phyloP scores from a whole-genome alignment of 2,329 filamentous ascomycete species.

The Graphilbum ipis-grandicollis region DNA sequence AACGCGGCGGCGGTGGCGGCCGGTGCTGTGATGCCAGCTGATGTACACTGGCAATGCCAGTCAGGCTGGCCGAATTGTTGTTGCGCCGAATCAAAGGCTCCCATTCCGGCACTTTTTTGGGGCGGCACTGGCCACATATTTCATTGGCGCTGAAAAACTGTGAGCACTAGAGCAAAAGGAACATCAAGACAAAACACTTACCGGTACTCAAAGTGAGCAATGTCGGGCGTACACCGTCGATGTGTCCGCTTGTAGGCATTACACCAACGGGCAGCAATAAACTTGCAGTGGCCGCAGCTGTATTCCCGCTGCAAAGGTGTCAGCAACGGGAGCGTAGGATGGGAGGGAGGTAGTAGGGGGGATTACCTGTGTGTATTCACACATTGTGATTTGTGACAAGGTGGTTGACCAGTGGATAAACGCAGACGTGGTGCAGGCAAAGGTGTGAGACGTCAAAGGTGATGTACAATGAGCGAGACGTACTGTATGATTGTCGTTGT shows the following conservation, averaged over 20 bases:
- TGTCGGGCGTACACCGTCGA: constrained; percentile 16
- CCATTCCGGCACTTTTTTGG: constrained; percentile 17
- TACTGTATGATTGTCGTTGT: too few species aligned
- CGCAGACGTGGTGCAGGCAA: too few species aligned
- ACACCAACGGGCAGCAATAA: constrained; percentile 19
- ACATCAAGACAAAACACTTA: constrained; percentile 1
- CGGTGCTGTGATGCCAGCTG: constrained; percentile 1
- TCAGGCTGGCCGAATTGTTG: constrained; percentile 8
- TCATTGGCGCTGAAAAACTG: constrained; percentile 11
- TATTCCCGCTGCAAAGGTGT: constrained; percentile 12
- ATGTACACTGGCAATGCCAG: constrained; percentile 6
- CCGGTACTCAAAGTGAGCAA: constrained; percentile 17
- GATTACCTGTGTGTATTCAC: constrained; percentile 30
- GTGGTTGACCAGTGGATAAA: too few species aligned
- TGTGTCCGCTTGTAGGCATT: constrained; percentile 15
- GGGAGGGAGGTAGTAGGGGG: constrained; percentile 1
- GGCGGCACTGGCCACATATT: constrained; percentile 20
- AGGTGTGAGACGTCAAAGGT: too few species aligned
- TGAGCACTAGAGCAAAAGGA: neutral
- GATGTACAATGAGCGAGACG: too few species aligned
- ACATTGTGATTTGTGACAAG: constrained; percentile 25
- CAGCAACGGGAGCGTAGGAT: neutral
- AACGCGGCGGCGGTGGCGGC: neutral
- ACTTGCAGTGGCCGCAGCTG: constrained; percentile 18
- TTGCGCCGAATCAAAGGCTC: constrained; percentile 19